Percentiles rank a stretch among this genome's conserved stretches.
Conservation (phyloP, 768 basidiomycete species). For the Pleurotus cornucopiae region DNA sequence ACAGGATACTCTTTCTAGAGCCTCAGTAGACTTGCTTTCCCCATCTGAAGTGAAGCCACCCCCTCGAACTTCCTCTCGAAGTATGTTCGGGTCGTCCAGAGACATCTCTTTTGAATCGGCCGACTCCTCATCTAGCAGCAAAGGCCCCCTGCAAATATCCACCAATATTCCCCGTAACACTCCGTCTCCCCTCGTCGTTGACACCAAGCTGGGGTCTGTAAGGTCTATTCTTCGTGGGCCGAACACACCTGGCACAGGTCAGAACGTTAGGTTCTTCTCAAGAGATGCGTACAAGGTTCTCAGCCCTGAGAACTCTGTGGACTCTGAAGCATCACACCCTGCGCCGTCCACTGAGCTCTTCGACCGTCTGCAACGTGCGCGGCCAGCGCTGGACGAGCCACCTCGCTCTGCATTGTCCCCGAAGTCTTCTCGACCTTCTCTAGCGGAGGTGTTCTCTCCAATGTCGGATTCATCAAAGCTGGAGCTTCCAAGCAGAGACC, state of each 20-base stretch:
- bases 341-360: constrained; percentile 22
- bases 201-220: constrained; percentile 46
- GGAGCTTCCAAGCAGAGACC: constrained; percentile 37
- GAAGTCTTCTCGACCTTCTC: constrained; percentile 37
- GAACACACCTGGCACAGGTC: constrained; percentile 72
- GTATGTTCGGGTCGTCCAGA: constrained; percentile 10
- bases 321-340: constrained; percentile 30
- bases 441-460: constrained; percentile 51
- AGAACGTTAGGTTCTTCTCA: constrained; percentile 76
- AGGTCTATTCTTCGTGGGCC: constrained; percentile 71
- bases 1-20: constrained; percentile 6
- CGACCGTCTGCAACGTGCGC: constrained; percentile 25
- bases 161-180: constrained; percentile 18
- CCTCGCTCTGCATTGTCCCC: constrained; percentile 27
- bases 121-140: constrained; percentile 13
- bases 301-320: constrained; percentile 58
- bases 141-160: constrained; percentile 8
- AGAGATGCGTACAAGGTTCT: constrained; percentile 62
- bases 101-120: constrained; percentile 7
- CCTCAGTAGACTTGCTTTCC: not conserved
- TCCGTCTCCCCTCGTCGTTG: constrained; percentile 27
- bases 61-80: not conserved
- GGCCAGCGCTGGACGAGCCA: constrained; percentile 20
- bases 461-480: constrained; percentile 19
- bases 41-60: not conserved